These are phyloP conservation scores for Serendipita indica DNA, from an alignment of 768 basidiomycete species.

Conservation along the genomic window DNA sequence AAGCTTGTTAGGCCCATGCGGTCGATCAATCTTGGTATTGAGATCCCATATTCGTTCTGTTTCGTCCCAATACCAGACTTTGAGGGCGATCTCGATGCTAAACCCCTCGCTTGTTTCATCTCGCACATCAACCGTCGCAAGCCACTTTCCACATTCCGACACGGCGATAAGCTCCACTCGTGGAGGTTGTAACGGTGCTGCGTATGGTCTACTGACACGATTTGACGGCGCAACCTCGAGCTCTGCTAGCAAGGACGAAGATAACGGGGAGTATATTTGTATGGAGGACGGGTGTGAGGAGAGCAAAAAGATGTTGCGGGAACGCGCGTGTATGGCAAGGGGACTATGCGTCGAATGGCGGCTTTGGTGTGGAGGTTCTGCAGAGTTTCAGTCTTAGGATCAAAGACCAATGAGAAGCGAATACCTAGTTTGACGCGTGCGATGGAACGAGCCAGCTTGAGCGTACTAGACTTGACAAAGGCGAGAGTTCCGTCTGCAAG, in stretches of 20 bases:
- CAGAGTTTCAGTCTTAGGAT: conserved; percentile 10
- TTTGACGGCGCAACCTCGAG: conserved; percentile 91
- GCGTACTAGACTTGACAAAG: conserved; percentile 55
- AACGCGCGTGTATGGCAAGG: conserved; percentile 57
- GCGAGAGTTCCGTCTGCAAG: conserved; percentile 68
- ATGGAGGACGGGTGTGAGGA: conserved; percentile 94
- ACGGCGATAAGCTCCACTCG: conserved; percentile 57
- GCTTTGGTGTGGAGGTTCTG: conserved; percentile 26
- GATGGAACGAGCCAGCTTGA: conserved; percentile 58
- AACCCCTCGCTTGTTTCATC: conserved; percentile 44
- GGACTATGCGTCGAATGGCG: conserved; percentile 32
- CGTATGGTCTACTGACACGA: conserved; percentile 67
- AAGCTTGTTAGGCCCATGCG: conserved; percentile 56
- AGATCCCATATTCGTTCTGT: conserved; percentile 50
- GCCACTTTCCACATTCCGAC: conserved; percentile 64
- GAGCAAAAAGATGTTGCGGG: conserved; percentile 69
- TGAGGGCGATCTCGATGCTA: conserved; percentile 61
- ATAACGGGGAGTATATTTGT: conserved; percentile 69
- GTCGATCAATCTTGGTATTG: conserved; percentile 79
- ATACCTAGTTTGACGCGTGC: conserved; percentile 66
- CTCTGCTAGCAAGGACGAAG: conserved; percentile 61
- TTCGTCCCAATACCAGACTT: conserved; percentile 79
- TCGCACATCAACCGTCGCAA: conserved; percentile 78
- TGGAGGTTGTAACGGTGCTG: conserved; percentile 57
- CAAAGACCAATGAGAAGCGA: conserved; percentile 15